Base-by-base conservation (phyloP, 768 basidiomycete species). In the Tephrocybe rancida region DNA sequence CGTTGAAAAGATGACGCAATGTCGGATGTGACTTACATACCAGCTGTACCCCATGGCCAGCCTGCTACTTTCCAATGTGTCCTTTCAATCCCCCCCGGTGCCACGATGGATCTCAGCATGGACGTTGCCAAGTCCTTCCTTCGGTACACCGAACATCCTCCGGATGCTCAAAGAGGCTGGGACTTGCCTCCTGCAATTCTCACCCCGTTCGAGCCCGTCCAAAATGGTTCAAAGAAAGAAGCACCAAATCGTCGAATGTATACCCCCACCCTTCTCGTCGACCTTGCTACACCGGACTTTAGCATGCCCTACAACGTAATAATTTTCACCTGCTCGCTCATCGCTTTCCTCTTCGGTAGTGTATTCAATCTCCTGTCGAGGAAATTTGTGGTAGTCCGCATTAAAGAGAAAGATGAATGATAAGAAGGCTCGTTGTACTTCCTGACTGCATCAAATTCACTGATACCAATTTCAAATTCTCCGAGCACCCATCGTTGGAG, bases 271-370 rank as follows among this genome's bases (percentile, higher is more conserved):
- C 78, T 96, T 22, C 83, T 98, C 32, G 84, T 95, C 41, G 93
- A 95, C 68, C 81, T 97, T n/a, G 89, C 96, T n/a, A 94, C 93
- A 30, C 97, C 96, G 0, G 97, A 98, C 69, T 98, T 98, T 68
- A 95, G 92, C 69, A 98, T 98, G 97, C 97, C 97, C 1, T 98
- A 98, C 75, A 99, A 98, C 73, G 96, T 98, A 43, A 98, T 98
- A 70, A 98, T 98, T 64, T 89, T 98, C 77, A 94, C 84, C 54
- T 92, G 89, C 65, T 94, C 93, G 9, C 74, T 98, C 37, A 81
- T 97, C 48, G 94, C 95, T 42, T 84, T 97, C 58, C 85, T 95
- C 50, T 98, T 99, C 70, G 97, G 96, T 52, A 91, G 85, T 62
- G 71, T 96, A 42, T 94, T 98, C 72, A 98, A 98, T 64, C 67